Base-by-base conservation (phyloP, 2,329 filamentous ascomycete genomes). In the Pyrenophora tritici-repentis region DNA sequence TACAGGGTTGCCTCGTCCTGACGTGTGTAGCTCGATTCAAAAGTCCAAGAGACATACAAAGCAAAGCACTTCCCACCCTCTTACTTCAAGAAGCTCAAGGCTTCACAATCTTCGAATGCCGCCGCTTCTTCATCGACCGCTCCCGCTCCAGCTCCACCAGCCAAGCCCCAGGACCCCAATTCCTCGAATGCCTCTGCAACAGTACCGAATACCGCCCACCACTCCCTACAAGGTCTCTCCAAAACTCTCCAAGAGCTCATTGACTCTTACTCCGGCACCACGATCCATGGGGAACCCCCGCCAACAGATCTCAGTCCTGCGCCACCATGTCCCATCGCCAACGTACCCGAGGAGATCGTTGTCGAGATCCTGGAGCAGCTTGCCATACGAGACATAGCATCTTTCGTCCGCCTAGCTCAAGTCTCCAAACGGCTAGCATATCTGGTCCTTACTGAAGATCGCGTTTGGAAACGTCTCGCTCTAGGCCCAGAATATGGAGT, bases 361-460 rank as follows among this genome's bases (percentile, higher is more conserved):
- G 79, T 89, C 1, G 88, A 95, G 58, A 88, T 97, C 39, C 75
- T 97, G 12, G 79, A 78, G 8, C 83, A 90, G 51, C 76, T 94
- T 0, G 92, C 91, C 1, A 70, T 88, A 37, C 68, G 78, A 24
- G 94, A 99, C 59, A 81, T 96, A 0, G 88, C 87, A 3, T 84
- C 88, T 33, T 92, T 95, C 62, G 83, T 82, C 16, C 87, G 90
- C 18, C 79, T 92, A 13, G 82, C 90, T 0, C 83, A 87, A 56
- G 92, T 96, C 2, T 97, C 93, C 78, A 95, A 91, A 71, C 85
- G 88, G 12, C 78, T 97, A 36, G 91, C 93, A 17, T 97, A 89
- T 70, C 83, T 97, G 16, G 87, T 96, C 42, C 80, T 85, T 24
- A 89, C 88, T 5, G 92, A 97, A 70, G 88, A 96, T 63, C 83